phyloP scores from a whole-genome alignment of 2,329 filamentous ascomycete genomes.

The Acephala macrosclerotiorum region DNA sequence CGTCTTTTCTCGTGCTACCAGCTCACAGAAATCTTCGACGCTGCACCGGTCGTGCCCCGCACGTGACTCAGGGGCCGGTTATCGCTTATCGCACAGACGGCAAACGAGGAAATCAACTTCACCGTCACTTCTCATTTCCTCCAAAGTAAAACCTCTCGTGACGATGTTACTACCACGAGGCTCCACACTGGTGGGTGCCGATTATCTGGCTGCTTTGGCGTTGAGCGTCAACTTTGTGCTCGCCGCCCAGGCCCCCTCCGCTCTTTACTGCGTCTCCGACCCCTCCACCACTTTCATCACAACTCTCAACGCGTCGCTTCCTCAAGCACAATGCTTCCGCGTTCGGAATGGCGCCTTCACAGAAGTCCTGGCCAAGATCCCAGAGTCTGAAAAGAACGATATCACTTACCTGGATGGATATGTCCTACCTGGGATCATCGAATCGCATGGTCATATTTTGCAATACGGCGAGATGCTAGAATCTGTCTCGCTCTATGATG shows the following conservation, averaged over 20 bases:
- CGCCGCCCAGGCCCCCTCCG: constrained; percentile 15
- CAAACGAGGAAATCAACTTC: neutral
- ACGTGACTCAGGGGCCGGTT: constrained; percentile 15
- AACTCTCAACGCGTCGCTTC: constrained; percentile 49
- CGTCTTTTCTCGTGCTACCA: neutral
- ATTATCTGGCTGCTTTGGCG: constrained; percentile 1
- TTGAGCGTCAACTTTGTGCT: constrained; percentile 13
- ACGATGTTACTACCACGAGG: neutral
- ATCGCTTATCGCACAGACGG: constrained; percentile 7
- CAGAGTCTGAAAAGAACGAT: constrained; percentile 41
- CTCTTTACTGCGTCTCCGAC: constrained; percentile 38
- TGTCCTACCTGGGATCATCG: constrained; percentile 73
- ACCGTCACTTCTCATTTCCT: constrained; percentile 3
- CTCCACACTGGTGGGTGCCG: neutral
- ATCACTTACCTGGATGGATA: constrained; percentile 53
- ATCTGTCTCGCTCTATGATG: constrained; percentile 69
- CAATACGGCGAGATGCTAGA: constrained; percentile 73
- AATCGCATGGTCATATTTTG: constrained; percentile 73
- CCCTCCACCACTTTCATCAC: constrained; percentile 51
- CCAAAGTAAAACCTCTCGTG: neutral
- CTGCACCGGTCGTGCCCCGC: neutral
- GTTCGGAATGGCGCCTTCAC: constrained; percentile 60
- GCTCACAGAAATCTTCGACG: neutral
- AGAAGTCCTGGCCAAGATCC: constrained; percentile 50
- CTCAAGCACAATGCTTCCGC: constrained; percentile 61